Conservation (phyloP, 2,329 filamentous ascomycete genomes). For the Penicillium sp. region DNA sequence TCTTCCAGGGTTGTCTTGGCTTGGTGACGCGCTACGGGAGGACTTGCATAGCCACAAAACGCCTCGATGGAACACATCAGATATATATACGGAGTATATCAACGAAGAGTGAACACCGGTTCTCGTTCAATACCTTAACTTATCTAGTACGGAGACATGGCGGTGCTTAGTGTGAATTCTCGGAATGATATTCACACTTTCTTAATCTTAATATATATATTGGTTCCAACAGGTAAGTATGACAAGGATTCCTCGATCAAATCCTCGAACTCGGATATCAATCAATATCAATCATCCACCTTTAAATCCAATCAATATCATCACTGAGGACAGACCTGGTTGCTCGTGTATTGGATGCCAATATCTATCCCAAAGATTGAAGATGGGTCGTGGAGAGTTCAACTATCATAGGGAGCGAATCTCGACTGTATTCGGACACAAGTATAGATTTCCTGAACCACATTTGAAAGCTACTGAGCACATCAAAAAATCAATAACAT, state of each 20-base stretch:
- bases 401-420: not conserved
- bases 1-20: not conserved
- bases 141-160: not conserved
- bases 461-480: not conserved
- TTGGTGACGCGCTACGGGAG: not conserved
- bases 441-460: not conserved
- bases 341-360: too few species aligned
- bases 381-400: too few species aligned
- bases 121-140: not conserved
- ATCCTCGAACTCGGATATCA: too few species aligned
- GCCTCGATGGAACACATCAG: not conserved
- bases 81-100: not conserved
- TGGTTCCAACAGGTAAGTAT: not conserved
- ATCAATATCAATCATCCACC: too few species aligned
- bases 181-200: not conserved
- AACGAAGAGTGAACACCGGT: not conserved
- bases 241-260: not conserved
- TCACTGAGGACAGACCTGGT: not conserved
- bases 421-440: not conserved
- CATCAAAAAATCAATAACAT: not conserved
- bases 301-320: not conserved
- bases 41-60: not conserved
- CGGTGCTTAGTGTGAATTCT: too few species aligned
- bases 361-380: not conserved
- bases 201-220: not conserved